Evolutionary conservation across 2,329 filamentous ascomycete genomes (phyloP), one percentile per base, ranked within the genome.

Genomic region (Capronia coronata): DNA sequence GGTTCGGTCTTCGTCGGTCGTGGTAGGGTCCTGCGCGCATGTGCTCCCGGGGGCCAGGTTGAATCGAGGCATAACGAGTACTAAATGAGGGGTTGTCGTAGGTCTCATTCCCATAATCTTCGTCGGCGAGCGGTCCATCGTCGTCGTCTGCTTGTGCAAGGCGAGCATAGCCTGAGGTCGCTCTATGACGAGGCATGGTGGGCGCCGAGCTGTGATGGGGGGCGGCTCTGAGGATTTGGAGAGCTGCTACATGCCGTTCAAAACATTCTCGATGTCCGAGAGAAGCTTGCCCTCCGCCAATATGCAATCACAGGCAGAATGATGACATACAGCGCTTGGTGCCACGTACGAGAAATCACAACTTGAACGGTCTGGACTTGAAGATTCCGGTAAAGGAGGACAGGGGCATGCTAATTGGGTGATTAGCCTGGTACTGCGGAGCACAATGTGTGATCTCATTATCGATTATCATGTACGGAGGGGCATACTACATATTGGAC

Each of bases 161-260:
- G 64, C 85, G 85, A 68, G 88, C 86, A 71, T 93, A 93, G 68
- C 87, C 87, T 57, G 87, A 90, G 37, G 84, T 86, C 54, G 84
- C 86, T 50, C 83, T 78, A 55, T 73, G 73, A 65, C 79, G 80
- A 62, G 83, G 76, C 84, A 87, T 87, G 41, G 38, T 40, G 22
- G 8, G n/a, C n/a, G n/a, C n/a, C n/a, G n/a, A n/a, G n/a, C n/a
- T 23, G 25, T 18, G 22, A 6, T 41, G 22, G 22, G n/a, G 22
- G 25, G 8, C 5, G 22, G n/a, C 8, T 10, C 25, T 21, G 11
- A n/a, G 10, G 40, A 16, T 5, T 16, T 32, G 27, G n/a, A n/a
- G 18, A 32, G 21, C 40, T 9, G 40, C 3, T 7, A 3, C 4
- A 11, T 2, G 13, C 7, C 34, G 13, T 37, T 18, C 18, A 18